These are phyloP conservation scores for Fusarium nanum DNA, from an alignment of 2,329 filamentous ascomycete genomes.

Conservation along the genomic window DNA sequence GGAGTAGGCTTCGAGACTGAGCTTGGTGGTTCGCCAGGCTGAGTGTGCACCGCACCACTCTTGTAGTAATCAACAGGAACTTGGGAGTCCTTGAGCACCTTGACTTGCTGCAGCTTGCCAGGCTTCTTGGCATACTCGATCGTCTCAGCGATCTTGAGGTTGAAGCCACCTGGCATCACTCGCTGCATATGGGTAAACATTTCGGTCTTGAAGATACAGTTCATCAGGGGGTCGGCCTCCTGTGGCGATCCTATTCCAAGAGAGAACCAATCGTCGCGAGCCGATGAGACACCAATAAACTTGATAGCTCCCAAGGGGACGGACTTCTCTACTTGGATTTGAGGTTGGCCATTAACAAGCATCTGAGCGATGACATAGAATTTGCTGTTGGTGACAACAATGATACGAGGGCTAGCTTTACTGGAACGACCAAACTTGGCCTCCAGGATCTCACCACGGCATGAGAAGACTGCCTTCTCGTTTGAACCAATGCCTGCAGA, in stretches of 20 bases:
- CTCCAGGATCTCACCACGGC: slow-evolving; percentile 87
- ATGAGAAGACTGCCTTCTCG: slow-evolving; percentile 88
- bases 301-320: slow-evolving; percentile 90
- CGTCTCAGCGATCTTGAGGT: slow-evolving; percentile 81
- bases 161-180: slow-evolving; percentile 82
- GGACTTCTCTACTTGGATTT: slow-evolving; percentile 83
- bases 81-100: slow-evolving; percentile 88
- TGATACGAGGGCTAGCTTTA: slow-evolving; percentile 86
- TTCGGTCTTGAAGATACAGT: slow-evolving; percentile 95
- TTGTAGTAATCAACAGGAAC: slow-evolving; percentile 88
- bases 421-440: slow-evolving; percentile 97
- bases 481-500: slow-evolving; percentile 76
- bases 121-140: slow-evolving; percentile 99
- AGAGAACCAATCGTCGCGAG: slow-evolving; percentile 97
- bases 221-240: slow-evolving; percentile 92
- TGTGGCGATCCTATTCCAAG: slow-evolving; percentile 89
- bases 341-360: slow-evolving; percentile 82
- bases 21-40: slow-evolving; percentile 82
- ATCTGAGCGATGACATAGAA: slow-evolving; percentile 91
- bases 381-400: slow-evolving; percentile 86
- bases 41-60: slow-evolving; percentile 89
- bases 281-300: slow-evolving; percentile 81
- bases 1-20: slow-evolving; percentile 88
- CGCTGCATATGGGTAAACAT: slow-evolving; percentile 92
- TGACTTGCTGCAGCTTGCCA: slow-evolving; percentile 88